A percentile compares a stretch with the other conserved stretches of the same genome.
phyloP scores from a whole-genome alignment of 2,329 filamentous ascomycete species.

The Diaporthe citriasiana region DNA sequence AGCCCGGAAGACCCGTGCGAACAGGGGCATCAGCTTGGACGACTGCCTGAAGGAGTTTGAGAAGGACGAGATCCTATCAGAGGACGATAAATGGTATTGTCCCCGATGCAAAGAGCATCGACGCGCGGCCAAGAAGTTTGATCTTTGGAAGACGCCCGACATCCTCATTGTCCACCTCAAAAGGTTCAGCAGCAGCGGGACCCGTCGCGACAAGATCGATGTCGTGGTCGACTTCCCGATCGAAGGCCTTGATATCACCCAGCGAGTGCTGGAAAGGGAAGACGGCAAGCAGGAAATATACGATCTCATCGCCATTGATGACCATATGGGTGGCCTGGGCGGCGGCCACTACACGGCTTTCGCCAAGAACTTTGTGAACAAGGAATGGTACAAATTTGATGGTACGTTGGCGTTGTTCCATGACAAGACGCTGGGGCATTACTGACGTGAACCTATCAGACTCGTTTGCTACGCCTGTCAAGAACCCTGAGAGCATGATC shows the following conservation, averaged over 20 bases:
- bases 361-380: slow-evolving; percentile 91
- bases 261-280: slow-evolving; percentile 83
- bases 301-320: slow-evolving; percentile 95
- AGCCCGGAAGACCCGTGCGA: slow-evolving; percentile 74
- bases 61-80: slow-evolving; percentile 91
- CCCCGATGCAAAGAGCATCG: slow-evolving; percentile 95
- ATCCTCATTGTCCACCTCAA: slow-evolving; percentile 96
- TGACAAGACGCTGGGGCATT: neutral
- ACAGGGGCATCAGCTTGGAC: slow-evolving; percentile 84
- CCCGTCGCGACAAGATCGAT: slow-evolving; percentile 91
- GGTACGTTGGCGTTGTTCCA: slow-evolving; percentile 68
- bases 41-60: slow-evolving; percentile 96
- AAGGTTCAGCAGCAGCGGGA: slow-evolving; percentile 88
- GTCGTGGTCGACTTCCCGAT: slow-evolving; percentile 92
- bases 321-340: slow-evolving; percentile 93
- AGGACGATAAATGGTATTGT: slow-evolving; percentile 98
- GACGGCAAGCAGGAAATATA: slow-evolving; percentile 88
- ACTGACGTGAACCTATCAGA: slow-evolving; percentile 66
- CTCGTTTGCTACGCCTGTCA: slow-evolving; percentile 75
- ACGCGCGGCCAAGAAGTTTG: slow-evolving; percentile 94
- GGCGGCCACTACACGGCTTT: slow-evolving; percentile 97
- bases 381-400: slow-evolving; percentile 96
- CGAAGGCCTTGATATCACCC: slow-evolving; percentile 85
- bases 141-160: slow-evolving; percentile 96
- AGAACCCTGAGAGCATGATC: slow-evolving; percentile 74